phyloP scores from a whole-genome alignment of 192 early-diverging fungal species.

The Thoreauomyces humboldtii region DNA sequence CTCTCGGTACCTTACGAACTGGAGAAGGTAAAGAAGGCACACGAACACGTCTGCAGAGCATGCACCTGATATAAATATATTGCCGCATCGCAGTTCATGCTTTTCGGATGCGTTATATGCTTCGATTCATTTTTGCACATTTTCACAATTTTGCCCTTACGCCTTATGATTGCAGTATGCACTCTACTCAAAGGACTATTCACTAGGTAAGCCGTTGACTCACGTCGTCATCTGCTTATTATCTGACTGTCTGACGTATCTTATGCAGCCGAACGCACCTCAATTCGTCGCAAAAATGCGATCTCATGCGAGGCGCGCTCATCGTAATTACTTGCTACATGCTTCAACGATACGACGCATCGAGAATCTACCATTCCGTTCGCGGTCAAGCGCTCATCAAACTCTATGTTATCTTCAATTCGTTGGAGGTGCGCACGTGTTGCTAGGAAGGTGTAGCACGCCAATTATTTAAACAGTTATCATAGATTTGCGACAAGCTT shows the following conservation, averaged over 20 bases:
- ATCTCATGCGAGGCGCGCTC: conserved; percentile 84
- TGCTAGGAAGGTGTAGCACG: too few species aligned
- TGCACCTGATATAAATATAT: conserved; percentile 35
- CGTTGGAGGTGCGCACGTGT: conserved; percentile 70
- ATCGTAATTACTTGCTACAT: conserved; percentile 71
- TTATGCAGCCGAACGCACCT: conserved; percentile 35
- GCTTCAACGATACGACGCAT: conserved; percentile 80
- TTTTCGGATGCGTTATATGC: conserved; percentile 88
- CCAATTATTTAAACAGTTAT: not conserved
- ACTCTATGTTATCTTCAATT: conserved; percentile 96
- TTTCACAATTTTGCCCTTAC: conserved; percentile 89
- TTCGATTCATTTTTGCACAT: conserved; percentile 94
- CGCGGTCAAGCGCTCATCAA: conserved; percentile 95
- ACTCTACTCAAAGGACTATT: conserved; percentile 11
- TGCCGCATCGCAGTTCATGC: conserved; percentile 72
- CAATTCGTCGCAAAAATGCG: conserved; percentile 80
- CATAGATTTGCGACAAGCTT: conserved; percentile 84
- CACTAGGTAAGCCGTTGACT: not conserved
- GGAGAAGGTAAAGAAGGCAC: conserved; percentile 80
- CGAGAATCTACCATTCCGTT: conserved; percentile 89
- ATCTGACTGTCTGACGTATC: not conserved
- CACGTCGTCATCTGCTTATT: not conserved
- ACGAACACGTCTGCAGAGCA: conserved; percentile 4
- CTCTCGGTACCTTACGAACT: conserved; percentile 82
- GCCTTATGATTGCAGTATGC: conserved; percentile 69